Evolutionary conservation across 345 rosid species (phyloP).

Genomic region (Camelina hispida): DNA sequence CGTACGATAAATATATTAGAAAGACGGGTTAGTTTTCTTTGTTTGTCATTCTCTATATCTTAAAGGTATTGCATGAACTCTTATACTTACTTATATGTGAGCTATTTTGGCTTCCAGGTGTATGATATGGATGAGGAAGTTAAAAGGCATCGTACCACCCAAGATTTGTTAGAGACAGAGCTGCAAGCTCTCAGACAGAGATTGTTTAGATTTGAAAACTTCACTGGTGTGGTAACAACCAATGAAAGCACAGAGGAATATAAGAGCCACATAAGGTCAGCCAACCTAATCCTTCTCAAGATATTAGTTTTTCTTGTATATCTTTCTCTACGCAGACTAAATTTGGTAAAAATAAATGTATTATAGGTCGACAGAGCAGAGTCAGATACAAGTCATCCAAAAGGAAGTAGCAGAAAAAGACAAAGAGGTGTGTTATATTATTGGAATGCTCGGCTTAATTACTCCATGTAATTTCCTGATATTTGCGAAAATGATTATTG

Average conservation of each 20-base stretch:
- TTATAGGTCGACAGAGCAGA: constrained; percentile 47
- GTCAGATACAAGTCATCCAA: constrained; percentile 55
- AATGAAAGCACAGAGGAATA: constrained; percentile 41
- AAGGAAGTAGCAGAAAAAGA: constrained; percentile 63
- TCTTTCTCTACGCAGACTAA: constrained; percentile 19
- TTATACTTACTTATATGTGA: constrained; percentile 24
- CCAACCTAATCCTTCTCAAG: constrained; percentile 22
- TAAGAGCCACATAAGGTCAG: constrained; percentile 59
- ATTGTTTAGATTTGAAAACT: constrained; percentile 65
- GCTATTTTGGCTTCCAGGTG: constrained; percentile 56
- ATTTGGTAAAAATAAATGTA: constrained; percentile 49
- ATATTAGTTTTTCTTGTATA: constrained; percentile 31
- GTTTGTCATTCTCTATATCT: constrained; percentile 27
- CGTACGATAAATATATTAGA: constrained; percentile 80
- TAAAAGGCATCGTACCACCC: constrained; percentile 66
- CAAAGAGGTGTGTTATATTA: constrained; percentile 62
- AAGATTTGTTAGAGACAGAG: constrained; percentile 78
- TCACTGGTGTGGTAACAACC: constrained; percentile 52
- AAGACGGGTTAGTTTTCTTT: constrained; percentile 66
- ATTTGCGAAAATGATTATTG: not conserved
- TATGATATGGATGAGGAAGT: constrained; percentile 88
- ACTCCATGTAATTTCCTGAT: not conserved
- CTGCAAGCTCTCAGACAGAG: constrained; percentile 70
- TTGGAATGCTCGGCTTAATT: constrained; percentile 6
- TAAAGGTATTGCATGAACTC: not conserved